phyloP scores from a whole-genome alignment of 2,329 filamentous ascomycete species.

The Pseudogymnoascus sp. region DNA sequence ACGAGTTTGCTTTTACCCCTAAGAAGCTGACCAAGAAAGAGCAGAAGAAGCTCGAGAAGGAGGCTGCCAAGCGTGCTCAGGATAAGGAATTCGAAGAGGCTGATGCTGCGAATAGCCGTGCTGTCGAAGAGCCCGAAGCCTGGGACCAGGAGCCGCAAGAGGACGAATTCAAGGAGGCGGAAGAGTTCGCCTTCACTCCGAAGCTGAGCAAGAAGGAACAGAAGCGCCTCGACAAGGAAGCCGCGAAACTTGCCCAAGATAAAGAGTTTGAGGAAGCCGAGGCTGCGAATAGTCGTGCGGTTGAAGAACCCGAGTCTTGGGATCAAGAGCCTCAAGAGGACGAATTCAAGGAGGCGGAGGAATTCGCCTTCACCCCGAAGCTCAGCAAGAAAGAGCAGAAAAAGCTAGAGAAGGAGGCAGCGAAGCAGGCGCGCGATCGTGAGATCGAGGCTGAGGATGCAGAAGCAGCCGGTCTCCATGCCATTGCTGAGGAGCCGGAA shows the following conservation, averaged over 20 bases:
- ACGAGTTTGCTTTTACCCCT: conserved; percentile 17
- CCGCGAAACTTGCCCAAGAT: neutral
- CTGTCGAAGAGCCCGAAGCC: neutral
- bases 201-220: conserved; percentile 1
- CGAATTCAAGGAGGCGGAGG: conserved; percentile 14
- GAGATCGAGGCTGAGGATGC: neutral
- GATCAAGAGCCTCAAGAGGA: neutral
- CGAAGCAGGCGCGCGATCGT: neutral
- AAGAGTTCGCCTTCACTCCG: conserved; percentile 19
- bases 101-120: neutral
- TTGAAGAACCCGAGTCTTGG: neutral
- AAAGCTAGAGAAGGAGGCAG: conserved; percentile 33
- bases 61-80: neutral
- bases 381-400: conserved; percentile 16
- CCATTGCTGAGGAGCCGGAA: neutral
- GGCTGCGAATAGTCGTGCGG: neutral
- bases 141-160: neutral
- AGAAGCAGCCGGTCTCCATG: neutral
- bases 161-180: conserved; percentile 5
- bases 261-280: neutral
- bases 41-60: neutral
- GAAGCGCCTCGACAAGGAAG: conserved; percentile 35
- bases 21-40: conserved; percentile 5
- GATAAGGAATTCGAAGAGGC: neutral
- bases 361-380: conserved; percentile 14